A percentile compares a stretch with the other conserved stretches of the same genome.
phyloP scores from a whole-genome alignment of 2,329 filamentous ascomycete genomes.

The Alternaria sp. region DNA sequence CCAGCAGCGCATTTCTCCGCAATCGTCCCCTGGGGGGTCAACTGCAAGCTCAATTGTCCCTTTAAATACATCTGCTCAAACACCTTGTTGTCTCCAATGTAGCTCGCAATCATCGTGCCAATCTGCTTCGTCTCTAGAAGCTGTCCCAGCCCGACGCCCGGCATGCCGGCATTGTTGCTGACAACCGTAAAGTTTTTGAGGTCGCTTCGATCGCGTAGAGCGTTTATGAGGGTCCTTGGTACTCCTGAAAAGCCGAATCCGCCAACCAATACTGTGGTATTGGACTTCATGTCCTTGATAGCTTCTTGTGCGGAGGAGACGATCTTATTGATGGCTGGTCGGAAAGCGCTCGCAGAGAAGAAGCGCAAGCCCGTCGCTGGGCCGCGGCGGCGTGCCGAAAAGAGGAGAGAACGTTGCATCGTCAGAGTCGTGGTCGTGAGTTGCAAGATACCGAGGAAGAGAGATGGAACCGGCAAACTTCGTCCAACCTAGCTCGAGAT shows the following conservation, averaged over 20 bases:
- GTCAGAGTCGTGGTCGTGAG: conserved; percentile 15
- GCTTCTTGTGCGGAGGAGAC: conserved; percentile 51
- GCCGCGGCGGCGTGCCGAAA: conserved; percentile 45
- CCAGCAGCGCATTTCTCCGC: conserved; percentile 76
- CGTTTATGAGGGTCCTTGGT: conserved; percentile 53
- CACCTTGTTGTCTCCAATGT: conserved; percentile 78
- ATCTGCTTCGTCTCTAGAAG: conserved; percentile 75
- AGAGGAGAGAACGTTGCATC: conserved; percentile 49
- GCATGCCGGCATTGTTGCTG: conserved; percentile 80
- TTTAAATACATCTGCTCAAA: conserved; percentile 78
- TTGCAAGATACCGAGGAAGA: background rate
- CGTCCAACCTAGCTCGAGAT: background rate
- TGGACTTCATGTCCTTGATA: conserved; percentile 51
- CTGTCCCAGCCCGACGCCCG: conserved; percentile 73
- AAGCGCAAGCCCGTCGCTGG: conserved; percentile 41
- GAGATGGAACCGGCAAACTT: background rate
- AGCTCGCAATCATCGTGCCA: conserved; percentile 75
- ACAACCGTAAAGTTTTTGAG: conserved; percentile 70
- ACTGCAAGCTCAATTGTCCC: conserved; percentile 76
- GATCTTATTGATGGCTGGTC: conserved; percentile 52
- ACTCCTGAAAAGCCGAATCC: conserved; percentile 53
- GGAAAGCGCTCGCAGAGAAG: conserved; percentile 46
- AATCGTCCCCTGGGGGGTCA: conserved; percentile 78
- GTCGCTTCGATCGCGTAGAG: conserved; percentile 48
- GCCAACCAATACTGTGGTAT: conserved; percentile 49